Percentiles rank a stretch among this genome's conserved stretches.
These are phyloP conservation scores for Westerdykella sp. DNA, from an alignment of 2,329 filamentous ascomycete genomes.

Conservation along the genomic window DNA sequence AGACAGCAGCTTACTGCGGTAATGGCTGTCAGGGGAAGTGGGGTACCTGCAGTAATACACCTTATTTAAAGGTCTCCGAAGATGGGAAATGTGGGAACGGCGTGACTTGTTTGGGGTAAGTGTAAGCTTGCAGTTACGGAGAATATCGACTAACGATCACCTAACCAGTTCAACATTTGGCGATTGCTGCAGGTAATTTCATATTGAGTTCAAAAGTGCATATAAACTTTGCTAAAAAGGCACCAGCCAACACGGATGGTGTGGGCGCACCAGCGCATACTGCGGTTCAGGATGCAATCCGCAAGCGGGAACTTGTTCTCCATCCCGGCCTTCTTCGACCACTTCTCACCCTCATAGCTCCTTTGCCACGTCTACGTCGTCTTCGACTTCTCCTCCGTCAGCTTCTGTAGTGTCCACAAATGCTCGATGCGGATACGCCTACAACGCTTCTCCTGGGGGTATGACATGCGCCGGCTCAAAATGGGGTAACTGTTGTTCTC, in stretches of 20 bases:
- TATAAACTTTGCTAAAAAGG: too few relatives aligned
- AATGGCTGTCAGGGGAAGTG: not conserved
- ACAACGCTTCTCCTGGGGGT: slow-evolving; percentile 1
- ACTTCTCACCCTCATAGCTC: not conserved
- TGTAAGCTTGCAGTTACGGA: too few relatives aligned
- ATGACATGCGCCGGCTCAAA: slow-evolving; percentile 3
- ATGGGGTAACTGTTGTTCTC: slow-evolving; percentile 4
- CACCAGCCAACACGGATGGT: slow-evolving; percentile 9
- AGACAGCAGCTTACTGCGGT: not conserved
- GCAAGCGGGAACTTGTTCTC: slow-evolving; percentile 6
- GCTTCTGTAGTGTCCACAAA: slow-evolving; percentile 1
- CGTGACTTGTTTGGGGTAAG: slow-evolving; percentile 10
- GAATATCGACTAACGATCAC: too few relatives aligned
- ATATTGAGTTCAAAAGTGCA: too few relatives aligned
- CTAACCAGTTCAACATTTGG: slow-evolving; percentile 4
- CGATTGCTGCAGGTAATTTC: slow-evolving; percentile 7
- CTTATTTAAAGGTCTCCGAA: not conserved
- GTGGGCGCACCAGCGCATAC: slow-evolving; percentile 5
- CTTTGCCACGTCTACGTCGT: not conserved
- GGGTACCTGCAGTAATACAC: not conserved
- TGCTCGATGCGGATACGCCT: slow-evolving; percentile 3
- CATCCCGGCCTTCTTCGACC: not conserved
- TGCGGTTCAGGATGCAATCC: slow-evolving; percentile 8
- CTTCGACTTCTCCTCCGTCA: not conserved
- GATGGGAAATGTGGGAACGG: not conserved